These are phyloP conservation scores for Colletotrichum eremochloae DNA, from an alignment of 2,329 filamentous ascomycete species.

Conservation along the genomic window DNA sequence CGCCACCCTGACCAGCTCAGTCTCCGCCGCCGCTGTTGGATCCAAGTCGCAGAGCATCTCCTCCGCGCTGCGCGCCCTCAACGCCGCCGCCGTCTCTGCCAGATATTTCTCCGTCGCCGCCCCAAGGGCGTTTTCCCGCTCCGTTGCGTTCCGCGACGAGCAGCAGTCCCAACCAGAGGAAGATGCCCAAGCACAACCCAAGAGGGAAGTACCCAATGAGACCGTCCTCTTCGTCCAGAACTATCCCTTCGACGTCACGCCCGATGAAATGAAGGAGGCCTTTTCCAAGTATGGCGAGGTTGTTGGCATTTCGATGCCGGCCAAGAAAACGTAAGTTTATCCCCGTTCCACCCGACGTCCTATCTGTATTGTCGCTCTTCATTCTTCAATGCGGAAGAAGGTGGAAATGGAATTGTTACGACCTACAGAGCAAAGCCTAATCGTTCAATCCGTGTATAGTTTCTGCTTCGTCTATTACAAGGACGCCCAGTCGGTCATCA, in stretches of 20 bases:
- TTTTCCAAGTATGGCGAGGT: slow-evolving; percentile 62
- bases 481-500: slow-evolving; percentile 2
- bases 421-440: neutral
- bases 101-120: slow-evolving; percentile 24
- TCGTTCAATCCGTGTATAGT: neutral
- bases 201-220: neutral
- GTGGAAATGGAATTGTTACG: too few species aligned
- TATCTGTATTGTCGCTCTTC: too few species aligned
- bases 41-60: slow-evolving; percentile 36
- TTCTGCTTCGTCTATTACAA: slow-evolving; percentile 38
- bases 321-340: slow-evolving; percentile 22
- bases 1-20: slow-evolving; percentile 33
- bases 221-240: slow-evolving; percentile 73
- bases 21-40: slow-evolving; percentile 18
- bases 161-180: neutral
- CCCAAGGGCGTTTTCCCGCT: slow-evolving; percentile 34
- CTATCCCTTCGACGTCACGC: slow-evolving; percentile 76
- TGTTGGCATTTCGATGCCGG: slow-evolving; percentile 18
- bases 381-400: neutral
- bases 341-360: neutral
- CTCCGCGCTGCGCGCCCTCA: slow-evolving; percentile 27
- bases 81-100: slow-evolving; percentile 5
- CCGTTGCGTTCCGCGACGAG: slow-evolving; percentile 20
- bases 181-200: slow-evolving; percentile 45
- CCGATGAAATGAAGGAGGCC: slow-evolving; percentile 69